Evolutionary conservation across 305 asterid genomes (phyloP).

Genomic region (Fraxinus platypoda): DNA sequence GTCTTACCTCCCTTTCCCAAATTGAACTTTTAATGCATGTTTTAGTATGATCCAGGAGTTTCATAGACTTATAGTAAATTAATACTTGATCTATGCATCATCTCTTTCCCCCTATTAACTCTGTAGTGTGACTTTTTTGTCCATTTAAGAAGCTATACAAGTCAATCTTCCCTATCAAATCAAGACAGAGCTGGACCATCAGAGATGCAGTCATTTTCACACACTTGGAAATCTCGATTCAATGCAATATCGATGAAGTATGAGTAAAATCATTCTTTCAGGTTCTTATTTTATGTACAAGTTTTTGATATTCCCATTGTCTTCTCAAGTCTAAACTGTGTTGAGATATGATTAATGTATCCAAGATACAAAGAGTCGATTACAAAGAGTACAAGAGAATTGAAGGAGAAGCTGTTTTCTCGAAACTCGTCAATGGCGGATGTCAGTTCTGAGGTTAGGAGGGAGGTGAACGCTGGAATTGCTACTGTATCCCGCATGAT

Average conservation of each 20-base stretch:
- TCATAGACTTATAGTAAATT: neutral
- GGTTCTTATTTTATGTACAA: neutral
- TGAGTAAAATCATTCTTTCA: conserved; percentile 4
- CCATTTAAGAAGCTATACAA: conserved; percentile 41
- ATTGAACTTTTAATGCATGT: neutral
- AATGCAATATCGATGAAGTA: conserved; percentile 78
- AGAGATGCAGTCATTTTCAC: conserved; percentile 63
- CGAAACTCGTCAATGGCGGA: conserved; percentile 74
- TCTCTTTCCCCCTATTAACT: neutral
- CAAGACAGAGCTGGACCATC: conserved; percentile 77
- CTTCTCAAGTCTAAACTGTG: conserved; percentile 9
- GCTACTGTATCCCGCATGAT: conserved; percentile 82
- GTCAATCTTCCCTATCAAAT: conserved; percentile 41
- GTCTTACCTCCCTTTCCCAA: conserved; percentile 14
- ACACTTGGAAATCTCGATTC: conserved; percentile 71
- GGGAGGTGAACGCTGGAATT: conserved; percentile 73
- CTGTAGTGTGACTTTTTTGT: conserved; percentile 9
- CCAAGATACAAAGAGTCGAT: conserved; percentile 84
- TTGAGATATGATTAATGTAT: neutral
- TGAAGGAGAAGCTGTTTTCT: conserved; percentile 86
- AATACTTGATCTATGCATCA: neutral
- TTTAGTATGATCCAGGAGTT: neutral
- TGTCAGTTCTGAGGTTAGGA: conserved; percentile 67
- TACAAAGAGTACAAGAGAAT: conserved; percentile 73
- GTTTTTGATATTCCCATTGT: neutral